These are phyloP conservation scores for Apiospora rasikravindrae DNA, from an alignment of 2,329 filamentous ascomycete genomes.

Conservation along the genomic window DNA sequence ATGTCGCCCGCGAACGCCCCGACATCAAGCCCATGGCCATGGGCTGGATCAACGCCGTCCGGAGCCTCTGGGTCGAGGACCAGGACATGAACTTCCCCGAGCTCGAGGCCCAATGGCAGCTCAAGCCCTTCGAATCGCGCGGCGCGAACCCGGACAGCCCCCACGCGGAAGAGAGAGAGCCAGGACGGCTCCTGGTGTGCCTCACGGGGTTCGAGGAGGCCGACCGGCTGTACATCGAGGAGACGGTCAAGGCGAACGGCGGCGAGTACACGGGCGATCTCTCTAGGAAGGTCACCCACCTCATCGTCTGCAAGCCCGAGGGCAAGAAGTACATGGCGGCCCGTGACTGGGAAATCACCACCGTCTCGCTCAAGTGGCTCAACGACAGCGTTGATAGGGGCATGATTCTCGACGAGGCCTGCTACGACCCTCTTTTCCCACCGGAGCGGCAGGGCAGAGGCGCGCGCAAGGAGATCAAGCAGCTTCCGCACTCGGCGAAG, in stretches of 20 bases:
- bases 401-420: slow-evolving; percentile 88
- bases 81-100: slow-evolving; percentile 73
- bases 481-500: slow-evolving; percentile 51
- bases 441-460: slow-evolving; percentile 74
- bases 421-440: slow-evolving; percentile 78
- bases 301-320: slow-evolving; percentile 78
- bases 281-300: slow-evolving; percentile 83
- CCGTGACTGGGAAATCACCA: slow-evolving; percentile 78
- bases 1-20: slow-evolving; percentile 86
- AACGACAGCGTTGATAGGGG: slow-evolving; percentile 81
- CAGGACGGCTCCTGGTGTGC: slow-evolving; percentile 55
- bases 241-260: slow-evolving; percentile 71
- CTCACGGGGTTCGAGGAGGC: slow-evolving; percentile 62
- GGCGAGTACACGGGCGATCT: slow-evolving; percentile 88
- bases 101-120: slow-evolving; percentile 69
- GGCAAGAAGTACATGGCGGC: slow-evolving; percentile 92
- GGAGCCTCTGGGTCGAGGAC: slow-evolving; percentile 80
- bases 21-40: slow-evolving; percentile 84
- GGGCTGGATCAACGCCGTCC: slow-evolving; percentile 84
- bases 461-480: slow-evolving; percentile 59
- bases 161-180: slow-evolving; percentile 35
- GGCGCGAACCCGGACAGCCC: slow-evolving; percentile 46
- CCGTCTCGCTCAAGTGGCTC: slow-evolving; percentile 86
- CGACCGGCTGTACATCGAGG: slow-evolving; percentile 58
- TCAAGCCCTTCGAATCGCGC: slow-evolving; percentile 66